phyloP scores from a whole-genome alignment of 768 basidiomycete genomes.

The Tremella mesenterica region DNA sequence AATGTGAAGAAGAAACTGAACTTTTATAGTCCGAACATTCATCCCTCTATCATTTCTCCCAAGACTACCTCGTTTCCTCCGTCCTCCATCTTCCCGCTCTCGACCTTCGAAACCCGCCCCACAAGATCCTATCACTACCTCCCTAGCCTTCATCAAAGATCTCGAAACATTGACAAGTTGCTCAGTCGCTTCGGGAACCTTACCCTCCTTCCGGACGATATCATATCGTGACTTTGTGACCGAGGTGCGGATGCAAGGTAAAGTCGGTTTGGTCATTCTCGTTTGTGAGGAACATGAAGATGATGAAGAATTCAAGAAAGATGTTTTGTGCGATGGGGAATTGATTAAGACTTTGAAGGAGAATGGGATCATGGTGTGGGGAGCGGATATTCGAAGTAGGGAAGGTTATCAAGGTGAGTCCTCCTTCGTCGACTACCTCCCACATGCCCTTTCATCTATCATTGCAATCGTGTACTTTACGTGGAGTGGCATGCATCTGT shows the following conservation, averaged over 20 bases:
- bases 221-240: slow-evolving; percentile 73
- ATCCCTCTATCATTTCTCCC: slow-evolving; percentile 37
- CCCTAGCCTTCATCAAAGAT: slow-evolving; percentile 22
- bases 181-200: slow-evolving; percentile 35
- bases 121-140: slow-evolving; percentile 20
- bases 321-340: slow-evolving; percentile 64
- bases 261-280: slow-evolving; percentile 70
- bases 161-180: slow-evolving; percentile 22
- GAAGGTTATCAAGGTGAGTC: slow-evolving; percentile 66
- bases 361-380: slow-evolving; percentile 79
- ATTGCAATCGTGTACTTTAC: neutral
- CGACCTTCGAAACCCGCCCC: slow-evolving; percentile 1
- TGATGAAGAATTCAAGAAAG: slow-evolving; percentile 75
- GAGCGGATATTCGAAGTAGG: slow-evolving; percentile 72
- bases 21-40: slow-evolving; percentile 30
- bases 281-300: slow-evolving; percentile 88
- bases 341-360: slow-evolving; percentile 63
- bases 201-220: slow-evolving; percentile 74
- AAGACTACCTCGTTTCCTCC: slow-evolving; percentile 36
- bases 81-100: slow-evolving; percentile 27
- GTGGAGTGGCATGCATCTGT: no score
- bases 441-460: slow-evolving; percentile 17
- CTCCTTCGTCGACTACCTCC: neutral
- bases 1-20: neutral
- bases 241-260: slow-evolving; percentile 60